Percentiles rank a stretch among this genome's conserved stretches.
Conservation (phyloP, 1,139 yeast species). For the Meyerozyma carpophila region DNA sequence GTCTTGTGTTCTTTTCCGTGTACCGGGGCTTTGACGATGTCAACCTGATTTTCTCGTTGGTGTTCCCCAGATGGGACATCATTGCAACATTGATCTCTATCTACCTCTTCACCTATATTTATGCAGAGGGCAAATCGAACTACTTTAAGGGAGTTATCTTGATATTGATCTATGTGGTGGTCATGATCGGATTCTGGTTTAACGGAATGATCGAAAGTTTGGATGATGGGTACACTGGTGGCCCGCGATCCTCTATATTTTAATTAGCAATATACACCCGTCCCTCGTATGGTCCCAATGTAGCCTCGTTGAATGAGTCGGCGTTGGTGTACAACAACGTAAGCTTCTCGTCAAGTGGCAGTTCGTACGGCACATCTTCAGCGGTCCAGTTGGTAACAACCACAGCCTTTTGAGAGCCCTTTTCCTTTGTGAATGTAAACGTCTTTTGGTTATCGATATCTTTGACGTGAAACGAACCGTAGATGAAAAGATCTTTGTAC, state of each 20-base stretch:
- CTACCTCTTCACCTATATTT: constrained; percentile 84
- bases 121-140: constrained; percentile 95
- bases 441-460: constrained; percentile 13
- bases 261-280: neutral
- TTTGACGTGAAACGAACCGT: constrained; percentile 14
- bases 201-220: constrained; percentile 37
- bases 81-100: constrained; percentile 83
- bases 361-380: constrained; percentile 8
- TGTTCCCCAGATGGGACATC: constrained; percentile 95
- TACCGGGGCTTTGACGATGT: constrained; percentile 31
- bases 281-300: constrained; percentile 1
- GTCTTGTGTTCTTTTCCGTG: constrained; percentile 75
- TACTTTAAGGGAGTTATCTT: constrained; percentile 93
- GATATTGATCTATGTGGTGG: constrained; percentile 71
- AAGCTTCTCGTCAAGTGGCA: constrained; percentile 7
- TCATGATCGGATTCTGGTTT: constrained; percentile 78
- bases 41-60: constrained; percentile 65
- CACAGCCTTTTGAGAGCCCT: constrained; percentile 9
- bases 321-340: constrained; percentile 9
- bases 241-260: neutral
- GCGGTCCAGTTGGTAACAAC: constrained; percentile 13
- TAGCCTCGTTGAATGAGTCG: constrained; percentile 10
- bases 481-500: constrained; percentile 14
- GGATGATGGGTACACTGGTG: constrained; percentile 24
- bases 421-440: constrained; percentile 11